phyloP scores from a whole-genome alignment of 257 asterid species.

The Buddleja alternifolia region DNA sequence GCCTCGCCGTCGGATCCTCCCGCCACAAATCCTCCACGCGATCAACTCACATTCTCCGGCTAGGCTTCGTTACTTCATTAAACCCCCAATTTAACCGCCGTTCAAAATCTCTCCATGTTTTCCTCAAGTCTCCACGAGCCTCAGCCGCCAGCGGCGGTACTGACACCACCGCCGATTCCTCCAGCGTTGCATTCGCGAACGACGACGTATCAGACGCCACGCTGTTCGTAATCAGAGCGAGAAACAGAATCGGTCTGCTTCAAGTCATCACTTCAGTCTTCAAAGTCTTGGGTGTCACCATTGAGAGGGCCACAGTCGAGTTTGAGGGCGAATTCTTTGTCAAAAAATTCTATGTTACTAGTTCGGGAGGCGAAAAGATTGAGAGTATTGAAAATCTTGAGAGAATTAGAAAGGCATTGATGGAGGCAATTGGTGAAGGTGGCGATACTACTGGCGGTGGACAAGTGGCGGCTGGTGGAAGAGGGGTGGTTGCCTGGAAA shows the following conservation, averaged over 20 bases:
- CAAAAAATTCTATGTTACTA: conserved; percentile 41
- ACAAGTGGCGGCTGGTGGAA: conserved; percentile 36
- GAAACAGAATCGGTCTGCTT: conserved; percentile 48
- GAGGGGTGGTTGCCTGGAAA: conserved; percentile 53
- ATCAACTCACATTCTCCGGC: conserved; percentile 20
- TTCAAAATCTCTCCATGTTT: conserved; percentile 8
- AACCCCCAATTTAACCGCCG: not conserved
- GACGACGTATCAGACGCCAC: conserved; percentile 43
- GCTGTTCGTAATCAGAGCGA: conserved; percentile 39
- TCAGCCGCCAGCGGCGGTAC: conserved; percentile 21
- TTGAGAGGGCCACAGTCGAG: conserved; percentile 45
- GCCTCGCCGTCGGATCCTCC: conserved; percentile 28
- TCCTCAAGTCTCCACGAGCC: conserved; percentile 30
- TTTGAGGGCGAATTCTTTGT: conserved; percentile 45
- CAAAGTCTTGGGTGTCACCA: conserved; percentile 41
- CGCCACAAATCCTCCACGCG: not conserved
- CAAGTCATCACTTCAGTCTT: conserved; percentile 50
- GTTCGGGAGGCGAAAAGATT: conserved; percentile 42
- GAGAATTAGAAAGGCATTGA: conserved; percentile 42
- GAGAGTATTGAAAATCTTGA: conserved; percentile 39
- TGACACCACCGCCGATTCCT: conserved; percentile 17
- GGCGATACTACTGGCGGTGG: conserved; percentile 15
- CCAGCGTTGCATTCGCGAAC: conserved; percentile 34
- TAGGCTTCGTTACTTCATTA: conserved; percentile 27
- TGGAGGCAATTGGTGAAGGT: conserved; percentile 43